Evolutionary conservation across 2,329 filamentous ascomycete species (phyloP).

Genomic region (Stagonosporopsis vannaccii): DNA sequence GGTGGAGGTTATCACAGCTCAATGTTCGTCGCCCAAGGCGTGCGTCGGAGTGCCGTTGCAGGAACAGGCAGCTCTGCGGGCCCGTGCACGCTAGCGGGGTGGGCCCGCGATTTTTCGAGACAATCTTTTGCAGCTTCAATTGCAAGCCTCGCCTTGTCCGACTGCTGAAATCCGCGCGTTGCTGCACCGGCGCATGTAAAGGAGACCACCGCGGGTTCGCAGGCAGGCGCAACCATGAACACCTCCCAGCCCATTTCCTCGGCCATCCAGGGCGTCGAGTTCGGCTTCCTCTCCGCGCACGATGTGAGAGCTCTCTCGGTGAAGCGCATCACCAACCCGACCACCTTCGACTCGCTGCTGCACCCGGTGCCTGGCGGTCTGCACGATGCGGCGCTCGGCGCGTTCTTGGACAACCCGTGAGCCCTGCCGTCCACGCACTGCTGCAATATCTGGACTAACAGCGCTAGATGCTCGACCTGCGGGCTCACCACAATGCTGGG

Average conservation of each 20-base stretch:
- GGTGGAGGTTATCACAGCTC: neutral
- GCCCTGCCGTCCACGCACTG: neutral
- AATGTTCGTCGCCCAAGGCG: neutral
- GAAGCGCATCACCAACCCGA: constrained; percentile 90
- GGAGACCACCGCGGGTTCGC: constrained; percentile 11
- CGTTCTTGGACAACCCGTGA: constrained; percentile 82
- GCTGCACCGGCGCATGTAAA: constrained; percentile 18
- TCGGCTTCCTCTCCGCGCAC: constrained; percentile 79
- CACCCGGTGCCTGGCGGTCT: constrained; percentile 90
- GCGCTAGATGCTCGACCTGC: constrained; percentile 74
- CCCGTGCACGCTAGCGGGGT: constrained; percentile 25
- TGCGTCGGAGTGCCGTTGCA: neutral
- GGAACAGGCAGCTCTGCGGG: constrained; percentile 1
- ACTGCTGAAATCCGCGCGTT: constrained; percentile 4
- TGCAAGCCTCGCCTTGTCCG: constrained; percentile 37
- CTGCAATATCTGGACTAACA: constrained; percentile 2
- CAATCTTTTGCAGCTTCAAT: constrained; percentile 39
- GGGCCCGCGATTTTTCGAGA: constrained; percentile 34
- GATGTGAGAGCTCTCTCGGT: constrained; percentile 92
- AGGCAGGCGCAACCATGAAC: constrained; percentile 48
- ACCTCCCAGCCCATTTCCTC: constrained; percentile 78
- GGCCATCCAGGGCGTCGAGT: constrained; percentile 85
- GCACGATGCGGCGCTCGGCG: constrained; percentile 90
- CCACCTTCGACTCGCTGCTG: constrained; percentile 90
- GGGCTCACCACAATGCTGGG: constrained; percentile 75